Conservation (phyloP, 2,329 filamentous ascomycete species). For the Lachnellula occidentalis region DNA sequence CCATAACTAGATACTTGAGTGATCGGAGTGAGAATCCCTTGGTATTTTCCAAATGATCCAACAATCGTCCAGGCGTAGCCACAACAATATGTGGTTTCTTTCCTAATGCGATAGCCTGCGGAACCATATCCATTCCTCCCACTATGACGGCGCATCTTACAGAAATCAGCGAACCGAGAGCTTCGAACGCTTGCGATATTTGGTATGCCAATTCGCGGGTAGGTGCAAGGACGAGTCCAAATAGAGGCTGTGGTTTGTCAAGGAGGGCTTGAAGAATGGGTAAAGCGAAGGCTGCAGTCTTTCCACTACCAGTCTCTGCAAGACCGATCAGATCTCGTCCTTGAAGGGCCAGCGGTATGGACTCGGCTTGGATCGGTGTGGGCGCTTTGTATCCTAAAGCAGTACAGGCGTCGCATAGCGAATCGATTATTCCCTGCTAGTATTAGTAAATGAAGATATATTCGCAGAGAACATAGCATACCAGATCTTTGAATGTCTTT, state of each 20-base stretch:
- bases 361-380: slow-evolving; percentile 81
- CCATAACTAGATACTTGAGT: slow-evolving; percentile 87
- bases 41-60: slow-evolving; percentile 94
- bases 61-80: slow-evolving; percentile 79
- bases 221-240: slow-evolving; percentile 84
- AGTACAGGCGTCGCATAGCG: slow-evolving; percentile 82
- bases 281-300: slow-evolving; percentile 90
- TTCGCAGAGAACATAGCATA: slow-evolving; percentile 14
- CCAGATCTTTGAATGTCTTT: slow-evolving; percentile 46
- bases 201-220: slow-evolving; percentile 92
- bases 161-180: slow-evolving; percentile 80
- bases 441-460: neutral
- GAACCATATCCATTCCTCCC: slow-evolving; percentile 93
- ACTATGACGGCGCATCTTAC: slow-evolving; percentile 82
- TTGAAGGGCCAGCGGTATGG: slow-evolving; percentile 75
- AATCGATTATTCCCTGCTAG: slow-evolving; percentile 71
- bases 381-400: slow-evolving; percentile 76
- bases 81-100: slow-evolving; percentile 95
- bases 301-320: slow-evolving; percentile 92
- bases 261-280: slow-evolving; percentile 89
- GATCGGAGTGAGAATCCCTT: slow-evolving; percentile 84
- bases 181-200: slow-evolving; percentile 83
- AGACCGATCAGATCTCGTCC: slow-evolving; percentile 87
- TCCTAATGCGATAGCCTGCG: slow-evolving; percentile 83
- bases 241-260: slow-evolving; percentile 78